Conservation (phyloP, 164 flowering plant species). For the Protea cynaroides region DNA sequence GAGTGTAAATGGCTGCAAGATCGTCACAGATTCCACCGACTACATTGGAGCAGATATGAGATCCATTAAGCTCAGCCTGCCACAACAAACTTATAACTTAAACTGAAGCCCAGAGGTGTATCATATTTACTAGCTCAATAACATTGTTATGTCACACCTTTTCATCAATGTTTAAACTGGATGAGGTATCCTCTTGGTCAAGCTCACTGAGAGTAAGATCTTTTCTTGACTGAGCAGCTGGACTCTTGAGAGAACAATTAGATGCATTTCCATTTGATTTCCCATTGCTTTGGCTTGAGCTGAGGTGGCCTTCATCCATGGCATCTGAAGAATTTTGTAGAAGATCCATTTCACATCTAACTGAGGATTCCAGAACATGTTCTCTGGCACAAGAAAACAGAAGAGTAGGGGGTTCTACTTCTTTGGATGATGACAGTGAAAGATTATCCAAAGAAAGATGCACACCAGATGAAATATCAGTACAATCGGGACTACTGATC, state of each 20-base stretch:
- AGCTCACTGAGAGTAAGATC: conserved; percentile 4
- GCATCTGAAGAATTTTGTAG: conserved; percentile 5
- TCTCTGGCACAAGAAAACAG: conserved; percentile 3
- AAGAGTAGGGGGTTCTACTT: conserved; percentile 8
- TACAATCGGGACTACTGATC: not conserved
- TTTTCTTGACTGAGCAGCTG: conserved; percentile 6
- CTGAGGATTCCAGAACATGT: conserved; percentile 8
- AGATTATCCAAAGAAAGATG: conserved; percentile 18
- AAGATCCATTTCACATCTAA: conserved; percentile 1
- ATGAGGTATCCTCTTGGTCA: conserved; percentile 5
- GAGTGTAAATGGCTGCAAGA: conserved; percentile 13
- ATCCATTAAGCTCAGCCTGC: conserved; percentile 16
- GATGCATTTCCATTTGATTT: not conserved
- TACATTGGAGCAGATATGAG: conserved; percentile 8
- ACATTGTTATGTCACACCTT: conserved; percentile 12
- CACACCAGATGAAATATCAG: conserved; percentile 1
- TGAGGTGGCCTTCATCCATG: conserved; percentile 11
- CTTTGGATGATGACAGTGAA: conserved; percentile 18
- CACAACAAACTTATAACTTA: not conserved
- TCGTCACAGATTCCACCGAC: conserved; percentile 10
- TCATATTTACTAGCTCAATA: not conserved
- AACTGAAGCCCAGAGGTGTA: not conserved
- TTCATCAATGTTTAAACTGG: conserved; percentile 12
- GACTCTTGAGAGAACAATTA: not conserved
- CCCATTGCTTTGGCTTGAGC: conserved; percentile 2